A percentile compares a stretch with the other conserved stretches of the same genome.
These are phyloP conservation scores for Selaginella moellendorffii DNA, from an alignment of 75 land plant species.

Conservation along the genomic window DNA sequence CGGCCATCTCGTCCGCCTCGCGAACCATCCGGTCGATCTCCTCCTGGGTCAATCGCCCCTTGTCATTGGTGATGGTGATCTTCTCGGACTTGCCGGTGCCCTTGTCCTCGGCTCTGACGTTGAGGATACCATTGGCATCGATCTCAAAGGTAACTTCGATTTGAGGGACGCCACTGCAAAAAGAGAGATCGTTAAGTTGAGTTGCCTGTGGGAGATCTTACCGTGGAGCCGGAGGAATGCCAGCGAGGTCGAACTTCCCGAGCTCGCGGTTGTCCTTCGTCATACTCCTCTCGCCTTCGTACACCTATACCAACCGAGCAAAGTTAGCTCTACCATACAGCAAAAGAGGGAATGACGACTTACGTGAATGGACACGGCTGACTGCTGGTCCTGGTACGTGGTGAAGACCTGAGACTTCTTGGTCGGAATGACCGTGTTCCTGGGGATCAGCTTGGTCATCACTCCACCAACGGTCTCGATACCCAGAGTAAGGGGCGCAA, in stretches of 20 bases:
- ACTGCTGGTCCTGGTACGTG: slow-evolving; percentile 64
- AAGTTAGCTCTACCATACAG: not conserved
- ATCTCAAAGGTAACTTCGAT: slow-evolving; percentile 52
- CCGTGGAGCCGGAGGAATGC: slow-evolving; percentile 57
- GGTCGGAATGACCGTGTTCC: slow-evolving; percentile 76
- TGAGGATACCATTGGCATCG: slow-evolving; percentile 54
- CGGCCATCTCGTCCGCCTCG: slow-evolving; percentile 61
- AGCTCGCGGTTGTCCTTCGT: slow-evolving; percentile 47
- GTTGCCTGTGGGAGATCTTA: not conserved
- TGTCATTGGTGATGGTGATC: slow-evolving; percentile 58
- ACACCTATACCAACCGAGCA: slow-evolving; percentile 20
- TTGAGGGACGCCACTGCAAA: slow-evolving; percentile 41
- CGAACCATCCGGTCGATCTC: slow-evolving; percentile 45
- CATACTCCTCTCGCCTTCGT: slow-evolving; percentile 48
- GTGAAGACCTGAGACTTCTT: slow-evolving; percentile 76
- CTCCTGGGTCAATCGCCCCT: slow-evolving; percentile 43
- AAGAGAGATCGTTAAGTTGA: not conserved
- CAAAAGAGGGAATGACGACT: not conserved
- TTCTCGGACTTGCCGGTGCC: slow-evolving; percentile 43
- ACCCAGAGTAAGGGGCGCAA: slow-evolving; percentile 51
- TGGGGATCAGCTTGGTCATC: slow-evolving; percentile 45
- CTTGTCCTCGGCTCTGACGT: slow-evolving; percentile 52
- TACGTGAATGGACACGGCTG: slow-evolving; percentile 60
- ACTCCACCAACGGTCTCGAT: slow-evolving; percentile 68
- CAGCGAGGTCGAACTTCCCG: slow-evolving; percentile 44